Evolutionary conservation across 768 basidiomycete genomes (phyloP), one percentile per base, ranked within the genome.

Genomic region (Boletus vermiculosoides): DNA sequence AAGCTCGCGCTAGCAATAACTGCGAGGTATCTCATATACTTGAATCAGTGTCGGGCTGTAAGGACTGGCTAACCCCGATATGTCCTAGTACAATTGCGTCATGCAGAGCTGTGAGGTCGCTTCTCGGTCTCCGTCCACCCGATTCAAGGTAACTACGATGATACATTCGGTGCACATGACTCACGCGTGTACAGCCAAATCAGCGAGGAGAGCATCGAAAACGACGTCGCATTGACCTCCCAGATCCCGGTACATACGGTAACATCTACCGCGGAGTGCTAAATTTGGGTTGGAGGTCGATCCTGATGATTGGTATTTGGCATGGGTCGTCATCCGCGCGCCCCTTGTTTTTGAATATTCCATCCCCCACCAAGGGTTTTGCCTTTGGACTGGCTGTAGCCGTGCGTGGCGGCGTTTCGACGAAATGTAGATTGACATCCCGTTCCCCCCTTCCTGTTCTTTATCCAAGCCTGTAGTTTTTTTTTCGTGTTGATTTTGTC

Each of bases 41-140:
- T n/a, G 30, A 20, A 25, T 31, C 22, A 22, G 1, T 4, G 23
- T 5, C 12, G 33, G 30, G 28, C 1, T 13, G 1, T 2, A 9
- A 31, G 28, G 16, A 18, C 22, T 40, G 20, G 36, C 49, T 44
- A 10, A 44, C 25, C 10, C 7, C 13, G 12, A 18, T 6, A 18
- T n/a, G 12, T 46, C 5, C 16, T 11, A 68, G 65, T 23, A 55
- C 51, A 1, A 67, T 62, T 12, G 63, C 54, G 11, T 64, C 59
- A 5, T 58, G 46, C 30, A 56, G 65, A 48, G 65, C 45, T 1
- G 62, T 66, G 36, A 64, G 56, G 5, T 58, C 51, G 20, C 66
- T 67, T 34, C 59, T 66, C 16, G 52, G 36, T 5, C 18, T 59
- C 44, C 52, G 18, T 33, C 1, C 44, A 9, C 11, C 40, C 11